Conservation (phyloP, 2,329 filamentous ascomycete genomes). For the Cordyceps tenuipes region DNA sequence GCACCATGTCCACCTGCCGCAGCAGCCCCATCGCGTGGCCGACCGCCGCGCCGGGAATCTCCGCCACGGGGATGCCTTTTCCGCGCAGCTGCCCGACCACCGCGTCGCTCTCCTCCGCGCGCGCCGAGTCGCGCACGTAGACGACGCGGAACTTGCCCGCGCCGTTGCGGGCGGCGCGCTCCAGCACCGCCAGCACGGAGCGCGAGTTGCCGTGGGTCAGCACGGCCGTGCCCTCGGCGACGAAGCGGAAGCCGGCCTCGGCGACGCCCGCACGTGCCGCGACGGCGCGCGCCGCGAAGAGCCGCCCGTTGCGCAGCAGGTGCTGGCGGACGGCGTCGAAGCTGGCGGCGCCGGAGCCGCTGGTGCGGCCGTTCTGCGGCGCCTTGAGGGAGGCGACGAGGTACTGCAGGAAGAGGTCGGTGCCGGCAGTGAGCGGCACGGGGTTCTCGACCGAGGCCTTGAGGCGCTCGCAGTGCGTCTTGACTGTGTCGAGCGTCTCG, state of each 20-base stretch:
- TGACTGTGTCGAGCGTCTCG: conserved; percentile 84
- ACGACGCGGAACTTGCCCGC: conserved; percentile 72
- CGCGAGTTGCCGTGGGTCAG: conserved; percentile 84
- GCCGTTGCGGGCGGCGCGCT: conserved; percentile 52
- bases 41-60: conserved; percentile 51
- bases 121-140: conserved; percentile 57
- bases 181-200: conserved; percentile 70
- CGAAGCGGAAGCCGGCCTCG: conserved; percentile 66
- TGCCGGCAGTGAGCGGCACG: conserved; percentile 85
- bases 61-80: conserved; percentile 71
- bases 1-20: conserved; percentile 54
- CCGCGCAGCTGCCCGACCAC: conserved; percentile 64
- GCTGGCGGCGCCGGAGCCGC: conserved; percentile 30
- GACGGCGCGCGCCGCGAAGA: conserved; percentile 84
- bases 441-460: conserved; percentile 77
- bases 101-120: conserved; percentile 53
- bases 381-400: conserved; percentile 66
- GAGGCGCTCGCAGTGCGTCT: conserved; percentile 66
- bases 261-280: conserved; percentile 79
- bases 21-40: conserved; percentile 61
- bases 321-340: conserved; percentile 80
- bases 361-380: conserved; percentile 12
- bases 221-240: conserved; percentile 71
- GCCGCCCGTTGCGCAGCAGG: conserved; percentile 72
- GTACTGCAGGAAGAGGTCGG: conserved; percentile 91